Base-by-base conservation (phyloP, 306 rosid genomes). In the Trichosanthes truncata region DNA sequence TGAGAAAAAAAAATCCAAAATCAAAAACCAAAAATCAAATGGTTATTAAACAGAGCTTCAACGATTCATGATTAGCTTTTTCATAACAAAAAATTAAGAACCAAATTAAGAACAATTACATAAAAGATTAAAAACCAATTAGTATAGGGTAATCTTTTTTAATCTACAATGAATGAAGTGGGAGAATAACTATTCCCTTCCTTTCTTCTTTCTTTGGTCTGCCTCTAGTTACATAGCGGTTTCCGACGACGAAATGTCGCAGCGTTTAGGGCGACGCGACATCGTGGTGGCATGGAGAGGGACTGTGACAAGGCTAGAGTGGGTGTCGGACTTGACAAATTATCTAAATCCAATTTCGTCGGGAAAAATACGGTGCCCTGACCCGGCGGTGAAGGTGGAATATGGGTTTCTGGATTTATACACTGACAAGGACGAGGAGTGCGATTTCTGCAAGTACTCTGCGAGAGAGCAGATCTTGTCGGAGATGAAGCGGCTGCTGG, bases 221-320 rank as follows among this genome's bases (percentile, higher is more conserved):
- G 23, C 0, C 9, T 52, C 21, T 18, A 52, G 57, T 2, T 52
- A 52, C 3, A 25, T 53, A 10, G 25, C 60, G 0, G 60, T 53
- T 53, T 53, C 60, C 0, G 79, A 86, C 80, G 87, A 94, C 48
- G 85, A 81, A 6, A 78, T 81, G 0, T 74, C 89, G 0, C 48
- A 52, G 13, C 80, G 60, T 1, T 53, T 93, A 0, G 98, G 97
- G 15, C 85, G 97, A 14, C 84, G 98, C 3, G 98, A 94, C 80
- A 86, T 94, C 26, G 46, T 81, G 4, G 75, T 94, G 3, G 96
- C 94, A 0, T 94, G 94, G 94, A 67, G 97, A 18, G 98, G 97
- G 25, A 94, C 97, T 0, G 96, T 93, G 51, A 93, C 96, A 0
- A 61, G 83, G 21, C 79, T 91, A 2, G 97, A 93, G 77, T 91